Evolutionary conservation across 106 monocot genomes (phyloP).

Genomic region (Agapanthus africanus): DNA sequence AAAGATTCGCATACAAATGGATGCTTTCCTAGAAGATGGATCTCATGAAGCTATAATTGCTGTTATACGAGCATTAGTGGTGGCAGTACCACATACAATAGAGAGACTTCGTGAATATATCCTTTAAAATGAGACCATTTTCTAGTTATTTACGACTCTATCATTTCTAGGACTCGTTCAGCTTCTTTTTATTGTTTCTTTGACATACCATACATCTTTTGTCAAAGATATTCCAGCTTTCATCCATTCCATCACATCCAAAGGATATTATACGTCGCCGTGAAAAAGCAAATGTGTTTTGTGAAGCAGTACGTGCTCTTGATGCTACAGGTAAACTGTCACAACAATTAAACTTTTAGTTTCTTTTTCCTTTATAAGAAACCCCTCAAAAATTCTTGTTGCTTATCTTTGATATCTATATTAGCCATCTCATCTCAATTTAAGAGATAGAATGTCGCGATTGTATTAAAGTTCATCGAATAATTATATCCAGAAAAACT

Average conservation of each 20-base stretch:
- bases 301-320: slow-evolving; percentile 93
- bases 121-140: slow-evolving; percentile 29
- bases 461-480: no score
- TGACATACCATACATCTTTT: slow-evolving; percentile 84
- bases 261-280: slow-evolving; percentile 48
- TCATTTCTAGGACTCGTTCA: not conserved
- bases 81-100: slow-evolving; percentile 90
- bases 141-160: not conserved
- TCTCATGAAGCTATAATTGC: slow-evolving; percentile 87
- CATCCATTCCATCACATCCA: slow-evolving; percentile 38
- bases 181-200: slow-evolving; percentile 31
- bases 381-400: no score
- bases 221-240: slow-evolving; percentile 83
- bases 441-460: no score
- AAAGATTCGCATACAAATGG: slow-evolving; percentile 95
- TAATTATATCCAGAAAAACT: no score
- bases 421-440: no score
- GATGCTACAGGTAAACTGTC: slow-evolving; percentile 88
- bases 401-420: no score
- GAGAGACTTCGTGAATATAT: slow-evolving; percentile 93
- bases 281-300: slow-evolving; percentile 82
- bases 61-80: slow-evolving; percentile 64
- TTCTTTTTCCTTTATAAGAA: no score
- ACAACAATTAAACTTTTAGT: no score
- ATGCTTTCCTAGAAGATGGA: slow-evolving; percentile 97